Evolutionary conservation across 2,329 filamentous ascomycete species (phyloP).

Genomic region (Talaromyces rugulosus): DNA sequence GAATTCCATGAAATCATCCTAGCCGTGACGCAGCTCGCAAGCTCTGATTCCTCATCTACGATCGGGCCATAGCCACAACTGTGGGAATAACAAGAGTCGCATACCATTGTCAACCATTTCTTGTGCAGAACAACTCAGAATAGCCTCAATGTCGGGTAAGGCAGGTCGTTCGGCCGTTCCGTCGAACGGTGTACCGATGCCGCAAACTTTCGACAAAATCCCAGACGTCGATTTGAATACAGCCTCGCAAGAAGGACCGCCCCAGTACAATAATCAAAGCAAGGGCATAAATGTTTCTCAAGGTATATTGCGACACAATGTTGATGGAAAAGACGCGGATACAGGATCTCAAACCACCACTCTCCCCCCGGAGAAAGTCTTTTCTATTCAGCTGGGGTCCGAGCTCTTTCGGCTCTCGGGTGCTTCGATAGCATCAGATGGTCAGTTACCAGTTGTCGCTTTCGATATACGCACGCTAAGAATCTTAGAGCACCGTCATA

Average conservation of each 20-base stretch:
- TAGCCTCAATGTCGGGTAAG: not conserved
- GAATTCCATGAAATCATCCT: not conserved
- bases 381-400: conserved; percentile 66
- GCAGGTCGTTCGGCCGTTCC: not conserved
- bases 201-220: conserved; percentile 12
- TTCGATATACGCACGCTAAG: conserved; percentile 37
- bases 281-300: conserved; percentile 1
- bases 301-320: conserved; percentile 4
- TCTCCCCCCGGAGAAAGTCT: conserved; percentile 59
- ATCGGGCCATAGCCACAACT: not conserved
- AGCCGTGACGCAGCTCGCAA: not conserved
- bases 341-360: conserved; percentile 7
- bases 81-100: not conserved
- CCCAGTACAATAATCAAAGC: not conserved
- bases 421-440: conserved; percentile 67
- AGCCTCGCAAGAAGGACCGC: not conserved
- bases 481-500: conserved; percentile 79
- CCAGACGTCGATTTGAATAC: conserved; percentile 8
- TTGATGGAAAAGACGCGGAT: not conserved
- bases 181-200: not conserved
- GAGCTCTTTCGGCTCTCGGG: conserved; percentile 66
- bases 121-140: not conserved
- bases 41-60: not conserved
- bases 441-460: conserved; percentile 42
- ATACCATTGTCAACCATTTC: not conserved